phyloP scores from a whole-genome alignment of 2,329 filamentous ascomycete genomes.

The Xylaria sp. region DNA sequence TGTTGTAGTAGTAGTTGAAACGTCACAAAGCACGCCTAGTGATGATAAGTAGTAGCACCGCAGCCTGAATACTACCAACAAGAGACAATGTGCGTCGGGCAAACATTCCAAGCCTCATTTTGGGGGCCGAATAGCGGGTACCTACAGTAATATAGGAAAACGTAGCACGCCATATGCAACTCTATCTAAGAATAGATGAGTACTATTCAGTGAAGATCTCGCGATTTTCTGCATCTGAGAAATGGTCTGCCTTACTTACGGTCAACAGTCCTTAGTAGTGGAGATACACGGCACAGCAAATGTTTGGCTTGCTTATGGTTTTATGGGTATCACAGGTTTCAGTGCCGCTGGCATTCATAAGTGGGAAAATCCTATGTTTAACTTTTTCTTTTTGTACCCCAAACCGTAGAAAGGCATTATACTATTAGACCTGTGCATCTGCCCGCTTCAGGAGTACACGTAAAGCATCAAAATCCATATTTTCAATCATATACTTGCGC shows the following conservation, averaged over 20 bases:
- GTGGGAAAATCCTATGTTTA: not conserved
- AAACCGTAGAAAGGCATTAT: not conserved
- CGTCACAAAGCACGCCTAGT: not conserved
- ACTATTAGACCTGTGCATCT: not conserved
- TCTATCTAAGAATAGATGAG: constrained; percentile 31
- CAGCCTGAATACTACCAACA: constrained; percentile 10
- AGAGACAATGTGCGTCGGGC: constrained; percentile 1
- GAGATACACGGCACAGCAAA: not conserved
- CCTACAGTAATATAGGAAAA: not conserved
- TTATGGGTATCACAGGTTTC: not conserved
- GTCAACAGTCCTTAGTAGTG: not conserved
- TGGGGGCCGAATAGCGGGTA: constrained; percentile 16
- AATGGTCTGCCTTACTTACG: constrained; percentile 10
- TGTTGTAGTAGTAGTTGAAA: too few species aligned
- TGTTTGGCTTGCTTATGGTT: too few species aligned
- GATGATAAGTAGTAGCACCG: not conserved
- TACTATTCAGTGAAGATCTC: not conserved
- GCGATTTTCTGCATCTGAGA: not conserved
- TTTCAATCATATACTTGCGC: not conserved
- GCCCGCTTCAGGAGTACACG: too few species aligned
- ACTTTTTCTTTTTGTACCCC: too few species aligned
- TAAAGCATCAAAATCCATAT: constrained; percentile 1
- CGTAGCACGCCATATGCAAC: constrained; percentile 6
- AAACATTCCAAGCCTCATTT: constrained; percentile 21
- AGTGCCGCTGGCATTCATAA: not conserved